Base-by-base conservation (phyloP, 2,329 filamentous ascomycete genomes). In the Beauveria australis region DNA sequence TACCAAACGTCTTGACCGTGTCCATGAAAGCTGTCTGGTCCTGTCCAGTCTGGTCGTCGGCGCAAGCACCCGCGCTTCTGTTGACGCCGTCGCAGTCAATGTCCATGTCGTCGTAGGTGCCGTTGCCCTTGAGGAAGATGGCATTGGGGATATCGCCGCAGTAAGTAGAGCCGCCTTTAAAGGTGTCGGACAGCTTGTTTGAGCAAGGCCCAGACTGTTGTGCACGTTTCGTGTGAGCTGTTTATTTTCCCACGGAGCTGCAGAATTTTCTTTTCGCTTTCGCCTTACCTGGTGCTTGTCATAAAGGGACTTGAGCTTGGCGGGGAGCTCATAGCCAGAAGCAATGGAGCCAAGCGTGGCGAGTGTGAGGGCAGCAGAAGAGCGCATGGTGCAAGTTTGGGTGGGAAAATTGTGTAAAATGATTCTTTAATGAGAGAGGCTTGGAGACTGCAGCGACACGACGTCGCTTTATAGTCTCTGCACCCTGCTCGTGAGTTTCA, bases 31-130 rank as follows among this genome's bases (percentile, higher is more conserved):
- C 71, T 0, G 79, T 81, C 60, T 74, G 65, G 22, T 67, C 67
- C 62, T 78, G 75, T 12, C 54, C 52, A 14, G 43, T 56, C 3
- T 69, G 73, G 56, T 75, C 74, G 10, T 63, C 67, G 30, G 74
- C 75, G 3, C 69, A 70, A 30, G 64, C 68, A 58, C 78, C 80
- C 24, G 71, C 69, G 1, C 74, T 73, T 18, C 70, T 72, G 58
- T 69, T 68, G 2, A 68, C 64, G 4, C 79, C 79, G 61, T 82
- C 79, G 61, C 79, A 82, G 66, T 81, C 79, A 49, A 81, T 72
- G 63, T 81, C 79, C 75, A 81, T 79, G 65, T 81, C 75, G 26
- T 72, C 76, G 43, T 73, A 66, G 9, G 67, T 67, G 7, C 67
- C 65, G 2, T 66, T 68, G 19, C 73, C 73, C 53, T 75, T 73